Evolutionary conservation across 73 alveolate genomes (phyloP).

Genomic region (Paramecium sexaurelia): DNA sequence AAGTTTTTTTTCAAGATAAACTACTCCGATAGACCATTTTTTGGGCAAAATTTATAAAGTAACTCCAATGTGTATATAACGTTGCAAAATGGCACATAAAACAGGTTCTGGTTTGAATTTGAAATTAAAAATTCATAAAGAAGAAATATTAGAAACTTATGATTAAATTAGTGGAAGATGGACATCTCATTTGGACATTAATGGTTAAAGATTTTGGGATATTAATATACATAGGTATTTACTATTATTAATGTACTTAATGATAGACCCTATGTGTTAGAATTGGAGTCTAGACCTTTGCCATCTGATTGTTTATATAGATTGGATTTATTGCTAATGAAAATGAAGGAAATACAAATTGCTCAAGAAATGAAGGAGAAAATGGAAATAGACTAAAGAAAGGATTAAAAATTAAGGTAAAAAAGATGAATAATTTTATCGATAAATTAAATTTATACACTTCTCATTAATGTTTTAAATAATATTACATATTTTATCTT

Average conservation of each 20-base stretch:
- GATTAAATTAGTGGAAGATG: conserved; percentile 49
- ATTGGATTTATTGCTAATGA: conserved; percentile 54
- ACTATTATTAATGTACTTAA: not conserved
- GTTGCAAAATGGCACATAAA: conserved; percentile 55
- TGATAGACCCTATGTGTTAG: conserved; percentile 59
- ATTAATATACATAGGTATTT: conserved; percentile 22
- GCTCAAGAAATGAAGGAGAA: conserved; percentile 52
- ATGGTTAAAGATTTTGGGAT: conserved; percentile 62
- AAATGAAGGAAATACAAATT: conserved; percentile 46
- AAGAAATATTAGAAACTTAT: conserved; percentile 37
- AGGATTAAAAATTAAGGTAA: conserved; percentile 54
- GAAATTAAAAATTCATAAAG: not conserved
- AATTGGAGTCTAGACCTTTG: conserved; percentile 59
- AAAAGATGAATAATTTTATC: not conserved
- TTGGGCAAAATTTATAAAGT: conserved; percentile 58
- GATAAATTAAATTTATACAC: conserved; percentile 6
- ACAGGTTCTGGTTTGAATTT: conserved; percentile 57
- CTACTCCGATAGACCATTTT: conserved; percentile 31
- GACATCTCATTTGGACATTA: conserved; percentile 43
- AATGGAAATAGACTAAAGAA: conserved; percentile 66
- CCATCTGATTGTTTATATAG: conserved; percentile 68
- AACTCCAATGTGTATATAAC: conserved; percentile 16
- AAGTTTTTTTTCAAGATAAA: conserved; percentile 35
- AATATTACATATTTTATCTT: not conserved
- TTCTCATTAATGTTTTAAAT: not conserved